Base-by-base conservation (phyloP, 768 basidiomycete species). In the Termitomyces sp. region DNA sequence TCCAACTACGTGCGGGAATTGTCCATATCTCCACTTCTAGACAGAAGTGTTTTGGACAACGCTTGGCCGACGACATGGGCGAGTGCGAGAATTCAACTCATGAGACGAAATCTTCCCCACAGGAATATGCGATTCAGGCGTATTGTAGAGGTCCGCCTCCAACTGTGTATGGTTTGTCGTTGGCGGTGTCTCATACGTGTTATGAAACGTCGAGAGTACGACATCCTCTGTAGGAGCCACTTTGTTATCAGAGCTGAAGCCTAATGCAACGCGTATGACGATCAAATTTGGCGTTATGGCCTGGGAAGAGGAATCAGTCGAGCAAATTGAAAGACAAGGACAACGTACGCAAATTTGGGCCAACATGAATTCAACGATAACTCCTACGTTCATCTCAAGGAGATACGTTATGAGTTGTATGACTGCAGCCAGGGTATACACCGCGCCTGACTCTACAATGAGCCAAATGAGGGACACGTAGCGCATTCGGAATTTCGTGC, bases 331-430 rank as follows among this genome's bases (percentile, higher is more conserved):
- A 6, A n/a, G 26, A 39, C 10, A 27, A 6, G 10, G 27, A 18
- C 14, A 14, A 60, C 68, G 37, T 55, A 69, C 68, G 37, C 68
- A 67, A 27, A 69, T 53, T 47, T 69, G 68, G 31, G 58, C 59
- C 12, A 68, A 57, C 46, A 65, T 65, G 29, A 69, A 60, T 50
- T 69, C 68, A 57, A 69, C 56, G 13, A 68, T 68, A 12, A 69
- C 67, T 22, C 67, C 65, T 3, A 67, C 67, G 47, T 69, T 69
- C 67, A 69, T 69, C n/a, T 63, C 61, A 24, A 61, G 32, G 26
- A 65, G 47, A 46, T 69, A 66, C 18, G 65, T 68, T 24, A 68
- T 59, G 12, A 69, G 41, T 29, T 69, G 67, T 22, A 69, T 60
- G 32, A 69, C 27, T 16, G 67, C 68, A 5, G 63, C 67, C 31